Evolutionary conservation across 306 rosid species (phyloP).

Genomic region (cucumber (Cucumis sativus)): DNA sequence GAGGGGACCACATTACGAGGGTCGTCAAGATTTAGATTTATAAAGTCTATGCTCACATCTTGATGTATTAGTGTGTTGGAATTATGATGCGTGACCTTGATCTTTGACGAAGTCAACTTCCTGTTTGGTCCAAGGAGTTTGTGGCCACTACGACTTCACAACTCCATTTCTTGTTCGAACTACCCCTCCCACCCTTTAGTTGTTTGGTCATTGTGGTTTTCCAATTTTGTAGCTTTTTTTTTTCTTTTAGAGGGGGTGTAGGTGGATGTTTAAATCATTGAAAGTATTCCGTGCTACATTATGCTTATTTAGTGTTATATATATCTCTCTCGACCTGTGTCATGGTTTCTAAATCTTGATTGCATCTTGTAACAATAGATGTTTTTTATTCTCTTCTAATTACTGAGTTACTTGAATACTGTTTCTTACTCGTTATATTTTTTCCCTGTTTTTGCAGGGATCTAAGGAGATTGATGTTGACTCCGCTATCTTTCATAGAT

Average conservation of each 20-base stretch:
- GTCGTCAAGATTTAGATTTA: not conserved
- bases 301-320: not conserved
- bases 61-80: not conserved
- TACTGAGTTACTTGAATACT: not conserved
- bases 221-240: not conserved
- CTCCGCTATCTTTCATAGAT: conserved; percentile 57
- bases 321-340: not conserved
- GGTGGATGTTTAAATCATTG: not conserved
- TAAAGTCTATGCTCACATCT: not conserved
- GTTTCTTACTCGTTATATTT: not conserved
- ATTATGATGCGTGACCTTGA: not conserved
- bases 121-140: too few relatives aligned
- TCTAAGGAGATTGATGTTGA: conserved; percentile 38
- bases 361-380: not conserved
- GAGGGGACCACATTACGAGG: not conserved
- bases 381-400: not conserved
- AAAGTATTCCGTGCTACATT: not conserved
- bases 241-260: not conserved
- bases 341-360: not conserved
- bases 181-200: not conserved
- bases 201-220: not conserved
- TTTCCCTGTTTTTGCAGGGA: conserved; percentile 39
- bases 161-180: too few relatives aligned
- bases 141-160: too few relatives aligned
- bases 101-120: not conserved